phyloP scores from a whole-genome alignment of 2,329 filamentous ascomycete genomes.

The Parastagonospora avenae region DNA sequence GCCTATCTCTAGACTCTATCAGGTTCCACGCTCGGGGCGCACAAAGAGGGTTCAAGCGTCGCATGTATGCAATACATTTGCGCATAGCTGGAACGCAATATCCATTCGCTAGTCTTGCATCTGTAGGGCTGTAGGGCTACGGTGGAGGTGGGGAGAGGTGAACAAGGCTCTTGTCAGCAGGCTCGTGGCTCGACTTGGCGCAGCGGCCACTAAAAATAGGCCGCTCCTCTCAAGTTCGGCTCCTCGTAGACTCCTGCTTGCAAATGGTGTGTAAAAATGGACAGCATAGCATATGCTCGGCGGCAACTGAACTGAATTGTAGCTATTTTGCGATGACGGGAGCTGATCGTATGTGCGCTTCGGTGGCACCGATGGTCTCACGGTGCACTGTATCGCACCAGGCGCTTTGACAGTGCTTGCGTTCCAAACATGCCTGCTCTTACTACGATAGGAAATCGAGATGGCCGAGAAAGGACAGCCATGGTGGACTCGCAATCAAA shows the following conservation, averaged over 20 bases:
- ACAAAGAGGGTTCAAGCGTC: conserved; percentile 23
- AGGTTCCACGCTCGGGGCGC: conserved; percentile 5
- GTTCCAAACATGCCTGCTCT: neutral
- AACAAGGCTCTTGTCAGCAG: conserved; percentile 17
- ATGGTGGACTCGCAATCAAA: neutral
- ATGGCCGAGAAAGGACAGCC: conserved; percentile 5
- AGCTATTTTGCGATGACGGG: neutral
- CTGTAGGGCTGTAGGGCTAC: conserved; percentile 32
- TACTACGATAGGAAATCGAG: conserved; percentile 8
- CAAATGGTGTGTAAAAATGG: conserved; percentile 15
- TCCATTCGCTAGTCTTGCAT: conserved; percentile 17
- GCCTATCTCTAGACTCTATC: neutral
- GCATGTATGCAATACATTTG: conserved; percentile 10
- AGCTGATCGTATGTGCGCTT: conserved; percentile 1
- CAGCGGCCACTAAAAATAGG: conserved; percentile 36
- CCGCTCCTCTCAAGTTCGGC: conserved; percentile 5
- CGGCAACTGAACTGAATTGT: conserved; percentile 8
- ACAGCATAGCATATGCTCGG: conserved; percentile 9
- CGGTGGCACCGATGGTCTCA: conserved; percentile 8
- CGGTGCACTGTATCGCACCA: conserved; percentile 4
- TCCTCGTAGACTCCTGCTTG: neutral
- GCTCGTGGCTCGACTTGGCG: conserved; percentile 21
- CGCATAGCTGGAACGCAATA: conserved; percentile 4
- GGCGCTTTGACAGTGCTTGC: conserved; percentile 17
- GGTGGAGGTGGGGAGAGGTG: conserved; percentile 5